These are phyloP conservation scores for Pseudozyma flocculosa DNA, from an alignment of 1,284 basidiomycete genomes.

Conservation along the genomic window DNA sequence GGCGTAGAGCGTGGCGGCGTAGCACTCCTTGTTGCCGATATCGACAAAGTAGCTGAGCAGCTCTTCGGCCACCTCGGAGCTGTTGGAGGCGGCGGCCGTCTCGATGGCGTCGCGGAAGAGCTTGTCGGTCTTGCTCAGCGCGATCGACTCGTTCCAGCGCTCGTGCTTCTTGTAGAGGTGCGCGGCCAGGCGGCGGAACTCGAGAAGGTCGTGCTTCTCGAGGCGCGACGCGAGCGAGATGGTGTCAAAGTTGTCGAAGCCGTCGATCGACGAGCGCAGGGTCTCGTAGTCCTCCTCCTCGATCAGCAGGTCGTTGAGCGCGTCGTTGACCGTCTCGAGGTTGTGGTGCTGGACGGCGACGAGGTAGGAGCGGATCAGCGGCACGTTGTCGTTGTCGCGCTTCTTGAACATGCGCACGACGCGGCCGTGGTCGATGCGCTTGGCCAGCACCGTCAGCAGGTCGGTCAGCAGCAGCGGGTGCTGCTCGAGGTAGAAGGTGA, in stretches of 20 bases:
- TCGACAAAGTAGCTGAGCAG: constrained; percentile 80
- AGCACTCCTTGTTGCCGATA: constrained; percentile 98
- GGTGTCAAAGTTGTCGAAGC: constrained; percentile 97
- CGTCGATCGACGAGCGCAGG: constrained; percentile 90
- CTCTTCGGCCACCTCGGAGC: constrained; percentile 86
- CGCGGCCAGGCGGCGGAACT: constrained; percentile 85
- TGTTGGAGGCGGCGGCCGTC: constrained; percentile 80
- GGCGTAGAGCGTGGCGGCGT: constrained; percentile 82
- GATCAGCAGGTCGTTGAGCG: constrained; percentile 92
- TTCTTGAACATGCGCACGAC: constrained; percentile 87
- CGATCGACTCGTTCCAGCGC: constrained; percentile 92
- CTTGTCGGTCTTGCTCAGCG: constrained; percentile 91
- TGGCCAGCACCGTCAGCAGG: constrained; percentile 83
- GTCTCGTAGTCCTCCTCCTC: constrained; percentile 99
- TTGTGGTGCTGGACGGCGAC: constrained; percentile 95
- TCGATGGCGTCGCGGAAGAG: constrained; percentile 94
- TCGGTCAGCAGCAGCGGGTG: constrained; percentile 92
- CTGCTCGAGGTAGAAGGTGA: constrained; percentile 72
- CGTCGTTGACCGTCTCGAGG: constrained; percentile 93
- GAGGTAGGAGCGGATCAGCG: constrained; percentile 90
- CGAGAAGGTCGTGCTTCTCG: constrained; percentile 86
- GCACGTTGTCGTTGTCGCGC: constrained; percentile 88
- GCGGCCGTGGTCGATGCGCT: constrained; percentile 89
- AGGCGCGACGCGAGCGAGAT: constrained; percentile 80
- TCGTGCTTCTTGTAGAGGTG: constrained; percentile 96